phyloP scores from a whole-genome alignment of 176 grass and related monocot genomes.

The Eragrostis curvula region DNA sequence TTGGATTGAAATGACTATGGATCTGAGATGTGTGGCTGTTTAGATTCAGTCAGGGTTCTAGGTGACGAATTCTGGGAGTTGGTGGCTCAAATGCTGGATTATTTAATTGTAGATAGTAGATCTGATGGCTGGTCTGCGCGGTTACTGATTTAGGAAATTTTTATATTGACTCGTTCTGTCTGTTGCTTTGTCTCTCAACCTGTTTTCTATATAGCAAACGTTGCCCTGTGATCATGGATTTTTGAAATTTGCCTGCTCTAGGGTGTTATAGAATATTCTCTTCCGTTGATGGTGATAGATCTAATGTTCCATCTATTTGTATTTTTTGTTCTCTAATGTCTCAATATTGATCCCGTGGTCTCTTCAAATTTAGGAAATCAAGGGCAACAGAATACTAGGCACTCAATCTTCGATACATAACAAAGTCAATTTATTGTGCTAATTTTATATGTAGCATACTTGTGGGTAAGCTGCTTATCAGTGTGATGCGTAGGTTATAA shows the following conservation, averaged over 20 bases:
- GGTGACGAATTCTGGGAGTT: not conserved
- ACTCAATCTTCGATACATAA: not conserved
- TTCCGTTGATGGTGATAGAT: not conserved
- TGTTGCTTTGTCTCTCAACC: not conserved
- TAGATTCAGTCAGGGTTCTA: slow-evolving; percentile 8
- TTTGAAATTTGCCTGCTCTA: not conserved
- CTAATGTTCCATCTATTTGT: not conserved
- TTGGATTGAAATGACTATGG: not conserved
- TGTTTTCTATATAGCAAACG: slow-evolving; percentile 7
- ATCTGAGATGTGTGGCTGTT: slow-evolving; percentile 23
- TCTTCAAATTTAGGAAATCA: not conserved
- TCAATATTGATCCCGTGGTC: not conserved
- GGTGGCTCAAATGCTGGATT: not conserved
- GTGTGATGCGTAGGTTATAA: too few species aligned
- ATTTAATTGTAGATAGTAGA: not conserved
- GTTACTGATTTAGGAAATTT: not conserved
- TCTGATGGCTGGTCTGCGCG: not conserved
- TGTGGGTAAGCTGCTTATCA: too few species aligned
- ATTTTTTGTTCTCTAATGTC: not conserved
- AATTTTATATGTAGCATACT: too few species aligned
- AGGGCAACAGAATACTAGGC: not conserved
- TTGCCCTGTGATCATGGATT: not conserved
- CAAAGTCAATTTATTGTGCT: not conserved
- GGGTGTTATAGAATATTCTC: not conserved
- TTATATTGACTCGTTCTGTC: not conserved